These are phyloP conservation scores for Quercus cerris DNA, from an alignment of 306 rosid species.

Conservation along the genomic window DNA sequence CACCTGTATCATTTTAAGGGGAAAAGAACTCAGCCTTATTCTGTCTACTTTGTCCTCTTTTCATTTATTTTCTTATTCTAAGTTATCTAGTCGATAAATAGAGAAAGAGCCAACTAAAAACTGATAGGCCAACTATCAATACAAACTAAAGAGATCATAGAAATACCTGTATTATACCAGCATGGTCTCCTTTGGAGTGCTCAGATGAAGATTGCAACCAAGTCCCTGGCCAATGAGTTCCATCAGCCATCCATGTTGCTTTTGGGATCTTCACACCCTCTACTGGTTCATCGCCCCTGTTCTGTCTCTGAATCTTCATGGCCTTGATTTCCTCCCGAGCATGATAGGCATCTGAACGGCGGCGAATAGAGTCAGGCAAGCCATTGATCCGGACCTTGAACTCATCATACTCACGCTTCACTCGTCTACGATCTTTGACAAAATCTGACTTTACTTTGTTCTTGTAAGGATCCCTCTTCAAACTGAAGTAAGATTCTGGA, in stretches of 20 bases:
- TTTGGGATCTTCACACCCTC: constrained; percentile 74
- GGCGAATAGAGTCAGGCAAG: constrained; percentile 89
- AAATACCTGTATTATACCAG: constrained; percentile 93
- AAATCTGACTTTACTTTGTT: constrained; percentile 83
- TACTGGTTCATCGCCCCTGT: constrained; percentile 63
- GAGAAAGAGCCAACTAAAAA: neutral
- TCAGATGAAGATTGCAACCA: constrained; percentile 76
- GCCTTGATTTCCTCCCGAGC: constrained; percentile 95
- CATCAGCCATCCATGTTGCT: constrained; percentile 99
- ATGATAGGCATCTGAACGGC: constrained; percentile 92
- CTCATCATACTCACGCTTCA: constrained; percentile 97
- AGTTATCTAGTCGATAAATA: neutral
- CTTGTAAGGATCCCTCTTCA: constrained; percentile 93
- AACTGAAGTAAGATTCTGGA: constrained; percentile 86
- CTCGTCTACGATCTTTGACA: constrained; percentile 87
- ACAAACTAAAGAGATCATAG: constrained; percentile 1
- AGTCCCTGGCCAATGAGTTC: constrained; percentile 98
- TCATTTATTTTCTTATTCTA: neutral
- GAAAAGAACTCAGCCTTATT: constrained; percentile 10
- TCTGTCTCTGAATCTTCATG: constrained; percentile 84
- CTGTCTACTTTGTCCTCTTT: neutral
- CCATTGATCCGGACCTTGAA: constrained; percentile 92
- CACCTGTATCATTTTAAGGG: constrained; percentile 56
- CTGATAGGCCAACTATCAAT: neutral
- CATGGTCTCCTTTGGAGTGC: constrained; percentile 86